Evolutionary conservation across 257 asterid genomes (phyloP).

Genomic region (Fraxinus anomala): DNA sequence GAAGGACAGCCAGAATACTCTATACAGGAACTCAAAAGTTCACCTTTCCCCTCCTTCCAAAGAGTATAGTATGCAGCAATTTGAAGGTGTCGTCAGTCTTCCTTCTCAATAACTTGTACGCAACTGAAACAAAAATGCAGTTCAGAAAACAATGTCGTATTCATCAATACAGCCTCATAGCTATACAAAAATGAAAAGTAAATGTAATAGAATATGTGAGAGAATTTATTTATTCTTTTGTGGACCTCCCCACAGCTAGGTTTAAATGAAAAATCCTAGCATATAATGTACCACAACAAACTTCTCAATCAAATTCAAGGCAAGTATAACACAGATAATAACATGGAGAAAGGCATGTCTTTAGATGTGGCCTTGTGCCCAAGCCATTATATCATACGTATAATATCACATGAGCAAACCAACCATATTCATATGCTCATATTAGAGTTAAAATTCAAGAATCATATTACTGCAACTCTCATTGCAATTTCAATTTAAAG

Average conservation of each 20-base stretch:
- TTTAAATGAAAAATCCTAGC: neutral
- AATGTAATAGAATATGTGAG: neutral
- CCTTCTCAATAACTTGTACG: conserved; percentile 44
- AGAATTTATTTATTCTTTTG: neutral
- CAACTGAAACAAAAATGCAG: conserved; percentile 39
- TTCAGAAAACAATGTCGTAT: conserved; percentile 4
- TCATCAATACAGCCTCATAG: conserved; percentile 8
- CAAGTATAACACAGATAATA: neutral
- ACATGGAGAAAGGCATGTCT: neutral
- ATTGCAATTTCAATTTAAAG: neutral
- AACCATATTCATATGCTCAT: neutral
- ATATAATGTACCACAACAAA: neutral
- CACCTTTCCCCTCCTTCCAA: conserved; percentile 58
- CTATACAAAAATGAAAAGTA: neutral
- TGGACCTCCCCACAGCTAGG: neutral
- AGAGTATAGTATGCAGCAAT: conserved; percentile 46
- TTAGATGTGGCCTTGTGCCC: neutral
- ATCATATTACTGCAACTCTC: conserved; percentile 2
- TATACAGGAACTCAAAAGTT: conserved; percentile 10
- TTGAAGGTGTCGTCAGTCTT: conserved; percentile 47
- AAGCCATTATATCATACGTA: no score
- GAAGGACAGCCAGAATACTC: neutral
- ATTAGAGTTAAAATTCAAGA: neutral
- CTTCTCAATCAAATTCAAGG: neutral
- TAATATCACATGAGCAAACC: neutral